Evolutionary conservation across 768 basidiomycete species (phyloP).

Genomic region (Phanerochaete sordida): DNA sequence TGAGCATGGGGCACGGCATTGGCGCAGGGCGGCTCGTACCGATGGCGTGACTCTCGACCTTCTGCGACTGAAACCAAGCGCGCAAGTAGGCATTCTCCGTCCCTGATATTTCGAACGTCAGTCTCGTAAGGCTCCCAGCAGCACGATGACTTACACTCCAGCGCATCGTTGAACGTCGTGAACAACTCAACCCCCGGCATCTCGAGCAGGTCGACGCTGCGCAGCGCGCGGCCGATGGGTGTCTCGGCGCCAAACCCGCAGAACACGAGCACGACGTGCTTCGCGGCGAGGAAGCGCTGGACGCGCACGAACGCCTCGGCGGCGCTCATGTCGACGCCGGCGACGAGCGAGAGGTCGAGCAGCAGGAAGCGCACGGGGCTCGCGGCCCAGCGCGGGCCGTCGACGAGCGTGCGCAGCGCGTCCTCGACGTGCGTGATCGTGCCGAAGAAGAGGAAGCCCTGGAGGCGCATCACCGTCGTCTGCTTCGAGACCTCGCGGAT

Average conservation of each 20-base stretch:
- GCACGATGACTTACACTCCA: constrained; percentile 69
- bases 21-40: constrained; percentile 32
- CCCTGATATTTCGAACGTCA: constrained; percentile 48
- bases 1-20: neutral
- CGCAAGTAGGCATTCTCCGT: constrained; percentile 91
- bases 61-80: constrained; percentile 71
- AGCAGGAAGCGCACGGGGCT: constrained; percentile 88
- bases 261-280: constrained; percentile 81
- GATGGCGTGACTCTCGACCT: constrained; percentile 44
- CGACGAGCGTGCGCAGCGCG: constrained; percentile 72
- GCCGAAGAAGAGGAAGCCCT: constrained; percentile 91
- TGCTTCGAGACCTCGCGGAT: constrained; percentile 91
- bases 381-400: constrained; percentile 63
- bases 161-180: constrained; percentile 77
- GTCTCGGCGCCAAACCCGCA: constrained; percentile 74
- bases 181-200: constrained; percentile 80
- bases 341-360: constrained; percentile 80
- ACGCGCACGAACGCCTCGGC: constrained; percentile 94
- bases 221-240: constrained; percentile 65
- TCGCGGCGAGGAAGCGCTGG: constrained; percentile 73
- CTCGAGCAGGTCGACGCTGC: constrained; percentile 77
- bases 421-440: constrained; percentile 91
- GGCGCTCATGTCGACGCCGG: constrained; percentile 91
- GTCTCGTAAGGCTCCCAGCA: neutral
- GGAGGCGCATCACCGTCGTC: constrained; percentile 82